Conservation (phyloP, 2,329 filamentous ascomycete species). For the Colletotrichum australisinense region DNA sequence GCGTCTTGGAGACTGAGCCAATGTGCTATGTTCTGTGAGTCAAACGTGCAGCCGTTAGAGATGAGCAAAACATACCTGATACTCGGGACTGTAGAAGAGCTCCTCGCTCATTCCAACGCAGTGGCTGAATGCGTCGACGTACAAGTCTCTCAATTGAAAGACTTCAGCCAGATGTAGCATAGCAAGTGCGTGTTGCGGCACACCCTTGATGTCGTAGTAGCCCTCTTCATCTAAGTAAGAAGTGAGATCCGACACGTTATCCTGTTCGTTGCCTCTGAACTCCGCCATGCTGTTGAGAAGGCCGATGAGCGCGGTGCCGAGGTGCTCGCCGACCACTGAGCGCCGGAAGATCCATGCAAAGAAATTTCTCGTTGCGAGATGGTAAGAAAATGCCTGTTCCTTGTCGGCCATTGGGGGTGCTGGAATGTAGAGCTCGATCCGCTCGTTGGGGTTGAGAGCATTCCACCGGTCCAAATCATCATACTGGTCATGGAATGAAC, state of each 20-base stretch:
- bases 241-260: conserved; percentile 72
- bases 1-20: conserved; percentile 67
- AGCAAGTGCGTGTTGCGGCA: conserved; percentile 76
- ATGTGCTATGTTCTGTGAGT: conserved; percentile 54
- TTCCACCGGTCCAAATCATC: conserved; percentile 48
- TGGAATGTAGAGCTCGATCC: conserved; percentile 76
- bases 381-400: conserved; percentile 69
- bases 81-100: conserved; percentile 68
- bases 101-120: conserved; percentile 81
- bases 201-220: conserved; percentile 74
- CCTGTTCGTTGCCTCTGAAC: conserved; percentile 63
- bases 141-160: conserved; percentile 72
- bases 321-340: conserved; percentile 74
- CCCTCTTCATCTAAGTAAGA: conserved; percentile 76
- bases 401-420: conserved; percentile 65
- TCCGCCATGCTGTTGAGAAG: conserved; percentile 75
- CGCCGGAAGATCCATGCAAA: conserved; percentile 77
- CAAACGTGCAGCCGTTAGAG: neutral
- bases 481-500: conserved; percentile 18
- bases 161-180: conserved; percentile 75
- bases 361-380: conserved; percentile 78
- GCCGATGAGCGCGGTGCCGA: conserved; percentile 72
- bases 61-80: conserved; percentile 60
- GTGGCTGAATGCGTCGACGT: conserved; percentile 80
- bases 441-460: conserved; percentile 43